Percentiles rank a stretch among this genome's conserved stretches.
These are phyloP conservation scores for Solanum etuberosum DNA, from an alignment of 257 asterid genomes.

Conservation along the genomic window DNA sequence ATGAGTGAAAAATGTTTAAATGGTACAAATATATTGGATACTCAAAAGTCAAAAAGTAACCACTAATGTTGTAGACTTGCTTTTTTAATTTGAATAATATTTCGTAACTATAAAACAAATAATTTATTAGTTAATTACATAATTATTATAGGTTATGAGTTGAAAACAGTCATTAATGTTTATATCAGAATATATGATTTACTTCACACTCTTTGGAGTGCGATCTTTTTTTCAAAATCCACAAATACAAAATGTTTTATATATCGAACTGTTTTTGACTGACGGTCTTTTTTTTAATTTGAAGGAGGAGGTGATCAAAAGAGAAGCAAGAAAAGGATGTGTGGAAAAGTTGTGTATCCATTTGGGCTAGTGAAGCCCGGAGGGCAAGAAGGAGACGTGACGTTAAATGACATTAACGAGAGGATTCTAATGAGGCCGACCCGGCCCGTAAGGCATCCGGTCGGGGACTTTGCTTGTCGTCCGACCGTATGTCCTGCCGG, in stretches of 20 bases:
- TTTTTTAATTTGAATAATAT: not conserved
- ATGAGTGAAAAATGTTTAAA: not conserved
- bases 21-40: not conserved
- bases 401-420: slow-evolving; percentile 72
- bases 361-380: slow-evolving; percentile 88
- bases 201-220: not conserved
- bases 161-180: not conserved
- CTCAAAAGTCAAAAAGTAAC: not conserved
- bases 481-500: slow-evolving; percentile 53
- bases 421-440: slow-evolving; percentile 85
- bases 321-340: slow-evolving; percentile 22
- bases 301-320: slow-evolving; percentile 21
- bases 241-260: not conserved
- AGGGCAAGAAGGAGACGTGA: slow-evolving; percentile 60
- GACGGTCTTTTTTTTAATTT: not conserved
- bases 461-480: slow-evolving; percentile 83
- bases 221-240: accelerated
- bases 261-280: not conserved
- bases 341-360: slow-evolving; percentile 60
- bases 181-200: not conserved
- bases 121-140: not conserved
- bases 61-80: not conserved
- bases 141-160: not conserved
- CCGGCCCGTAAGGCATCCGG: slow-evolving; percentile 81
- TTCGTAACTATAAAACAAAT: not conserved